Evolutionary conservation across 176 grass and related monocot genomes (phyloP).

Genomic region (Phoenix roebelenii): DNA sequence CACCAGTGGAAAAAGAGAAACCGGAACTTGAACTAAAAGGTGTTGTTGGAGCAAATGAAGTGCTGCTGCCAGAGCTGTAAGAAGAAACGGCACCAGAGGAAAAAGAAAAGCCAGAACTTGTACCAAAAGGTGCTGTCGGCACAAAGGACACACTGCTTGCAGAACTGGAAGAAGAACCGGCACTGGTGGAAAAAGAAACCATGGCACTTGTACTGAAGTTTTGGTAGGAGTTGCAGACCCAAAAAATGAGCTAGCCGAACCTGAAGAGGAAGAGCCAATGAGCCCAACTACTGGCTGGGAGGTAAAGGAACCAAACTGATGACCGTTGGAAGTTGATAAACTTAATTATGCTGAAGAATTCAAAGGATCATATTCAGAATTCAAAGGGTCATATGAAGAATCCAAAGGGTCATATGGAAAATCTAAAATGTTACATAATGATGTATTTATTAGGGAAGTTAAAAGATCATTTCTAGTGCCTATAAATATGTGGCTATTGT

Average conservation of each 20-base stretch:
- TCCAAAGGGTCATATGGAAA: too few relatives aligned
- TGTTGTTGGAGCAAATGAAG: too few relatives aligned
- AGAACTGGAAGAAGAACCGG: slow-evolving; percentile 4
- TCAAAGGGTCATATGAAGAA: too few relatives aligned
- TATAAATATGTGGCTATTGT: too few relatives aligned
- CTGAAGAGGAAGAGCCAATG: neutral
- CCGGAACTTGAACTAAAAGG: neutral
- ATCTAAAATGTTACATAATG: too few relatives aligned
- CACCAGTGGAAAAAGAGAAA: neutral
- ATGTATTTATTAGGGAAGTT: too few relatives aligned
- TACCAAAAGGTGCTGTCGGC: neutral
- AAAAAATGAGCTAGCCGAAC: slow-evolving; percentile 2
- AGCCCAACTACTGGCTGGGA: neutral
- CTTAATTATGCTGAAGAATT: too few relatives aligned
- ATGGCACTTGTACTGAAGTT: neutral
- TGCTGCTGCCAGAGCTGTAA: neutral
- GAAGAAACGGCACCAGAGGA: neutral
- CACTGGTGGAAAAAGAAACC: neutral
- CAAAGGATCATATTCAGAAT: too few relatives aligned
- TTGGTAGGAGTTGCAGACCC: neutral
- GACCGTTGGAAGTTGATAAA: too few relatives aligned
- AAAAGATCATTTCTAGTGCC: too few relatives aligned
- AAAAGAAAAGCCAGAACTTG: slow-evolving; percentile 12
- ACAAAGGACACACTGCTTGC: neutral
- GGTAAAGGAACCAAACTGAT: neutral